phyloP scores from a whole-genome alignment of 805 yeast species.

The Clavispora asparagi region DNA sequence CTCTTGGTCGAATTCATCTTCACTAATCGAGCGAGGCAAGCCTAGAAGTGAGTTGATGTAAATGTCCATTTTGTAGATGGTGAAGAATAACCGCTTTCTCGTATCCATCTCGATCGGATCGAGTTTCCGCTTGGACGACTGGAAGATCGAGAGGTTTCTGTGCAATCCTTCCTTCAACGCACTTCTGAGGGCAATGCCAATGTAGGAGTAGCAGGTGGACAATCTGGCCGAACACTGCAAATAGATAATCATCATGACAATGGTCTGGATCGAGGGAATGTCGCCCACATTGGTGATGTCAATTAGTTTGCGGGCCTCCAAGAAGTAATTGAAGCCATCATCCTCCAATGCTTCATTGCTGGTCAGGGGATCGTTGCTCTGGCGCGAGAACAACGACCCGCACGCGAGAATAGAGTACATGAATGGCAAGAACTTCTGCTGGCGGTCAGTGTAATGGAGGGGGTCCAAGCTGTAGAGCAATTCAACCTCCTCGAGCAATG shows the following conservation, averaged over 20 bases:
- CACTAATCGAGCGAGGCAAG: slow-evolving; percentile 69
- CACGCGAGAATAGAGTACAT: slow-evolving; percentile 85
- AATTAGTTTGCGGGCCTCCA: slow-evolving; percentile 72
- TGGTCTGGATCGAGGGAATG: slow-evolving; percentile 74
- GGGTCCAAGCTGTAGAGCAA: slow-evolving; percentile 75
- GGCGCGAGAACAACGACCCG: slow-evolving; percentile 70
- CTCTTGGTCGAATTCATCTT: slow-evolving; percentile 82
- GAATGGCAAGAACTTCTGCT: slow-evolving; percentile 70
- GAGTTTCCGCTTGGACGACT: slow-evolving; percentile 44
- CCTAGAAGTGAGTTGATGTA: slow-evolving; percentile 86
- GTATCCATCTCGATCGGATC: slow-evolving; percentile 80
- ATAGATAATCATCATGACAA: slow-evolving; percentile 80
- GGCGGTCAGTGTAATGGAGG: slow-evolving; percentile 62
- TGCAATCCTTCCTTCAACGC: slow-evolving; percentile 82
- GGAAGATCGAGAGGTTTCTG: slow-evolving; percentile 51
- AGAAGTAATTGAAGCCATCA: slow-evolving; percentile 76
- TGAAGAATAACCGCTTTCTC: slow-evolving; percentile 81
- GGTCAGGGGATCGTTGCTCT: neutral
- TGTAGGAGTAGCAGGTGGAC: slow-evolving; percentile 82
- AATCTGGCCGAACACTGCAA: slow-evolving; percentile 84
- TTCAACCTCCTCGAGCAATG: slow-evolving; percentile 68
- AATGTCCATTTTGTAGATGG: slow-evolving; percentile 85
- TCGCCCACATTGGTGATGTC: slow-evolving; percentile 85
- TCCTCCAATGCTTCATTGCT: slow-evolving; percentile 47
- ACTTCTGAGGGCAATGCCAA: slow-evolving; percentile 80